These are phyloP conservation scores for Lactarius sp. DNA, from an alignment of 768 basidiomycete genomes.

Conservation along the genomic window DNA sequence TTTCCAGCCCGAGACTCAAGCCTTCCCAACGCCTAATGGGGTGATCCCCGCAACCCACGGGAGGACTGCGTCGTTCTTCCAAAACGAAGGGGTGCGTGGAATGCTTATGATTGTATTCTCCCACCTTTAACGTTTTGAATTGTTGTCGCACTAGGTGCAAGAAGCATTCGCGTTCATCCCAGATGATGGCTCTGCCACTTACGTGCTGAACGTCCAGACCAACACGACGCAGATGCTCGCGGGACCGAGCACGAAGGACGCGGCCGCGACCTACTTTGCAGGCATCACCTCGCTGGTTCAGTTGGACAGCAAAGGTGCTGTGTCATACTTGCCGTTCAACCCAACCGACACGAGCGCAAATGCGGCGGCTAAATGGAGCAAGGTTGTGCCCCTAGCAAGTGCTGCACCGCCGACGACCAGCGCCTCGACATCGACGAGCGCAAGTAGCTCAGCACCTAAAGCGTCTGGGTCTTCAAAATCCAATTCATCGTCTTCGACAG, in stretches of 20 bases:
- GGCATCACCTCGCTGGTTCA: conserved; percentile 59
- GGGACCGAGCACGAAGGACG: conserved; percentile 56
- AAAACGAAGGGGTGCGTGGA: conserved; percentile 42
- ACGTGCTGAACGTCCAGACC: conserved; percentile 66
- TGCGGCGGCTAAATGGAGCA: conserved; percentile 45
- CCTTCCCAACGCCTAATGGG: conserved; percentile 47
- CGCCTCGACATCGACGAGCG: background rate
- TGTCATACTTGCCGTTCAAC: conserved; percentile 58
- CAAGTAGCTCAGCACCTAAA: background rate
- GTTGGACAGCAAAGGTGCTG: conserved; percentile 53
- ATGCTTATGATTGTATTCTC: background rate
- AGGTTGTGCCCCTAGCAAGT: conserved; percentile 42
- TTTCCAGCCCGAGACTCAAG: conserved; percentile 69
- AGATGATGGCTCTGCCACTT: conserved; percentile 65
- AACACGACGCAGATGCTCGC: conserved; percentile 61
- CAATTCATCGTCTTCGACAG: conserved; percentile 22
- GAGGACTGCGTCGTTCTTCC: conserved; percentile 67
- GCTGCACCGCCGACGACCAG: conserved; percentile 35
- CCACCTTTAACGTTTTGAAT: background rate
- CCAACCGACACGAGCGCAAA: conserved; percentile 42
- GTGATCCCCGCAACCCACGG: conserved; percentile 67
- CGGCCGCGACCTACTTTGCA: conserved; percentile 59
- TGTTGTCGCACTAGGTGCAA: conserved; percentile 44
- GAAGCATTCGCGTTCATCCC: conserved; percentile 76
- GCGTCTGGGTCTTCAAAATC: conserved; percentile 25